Base-by-base conservation (phyloP, 2,329 filamentous ascomycete species). In the Hypocreales sp. region DNA sequence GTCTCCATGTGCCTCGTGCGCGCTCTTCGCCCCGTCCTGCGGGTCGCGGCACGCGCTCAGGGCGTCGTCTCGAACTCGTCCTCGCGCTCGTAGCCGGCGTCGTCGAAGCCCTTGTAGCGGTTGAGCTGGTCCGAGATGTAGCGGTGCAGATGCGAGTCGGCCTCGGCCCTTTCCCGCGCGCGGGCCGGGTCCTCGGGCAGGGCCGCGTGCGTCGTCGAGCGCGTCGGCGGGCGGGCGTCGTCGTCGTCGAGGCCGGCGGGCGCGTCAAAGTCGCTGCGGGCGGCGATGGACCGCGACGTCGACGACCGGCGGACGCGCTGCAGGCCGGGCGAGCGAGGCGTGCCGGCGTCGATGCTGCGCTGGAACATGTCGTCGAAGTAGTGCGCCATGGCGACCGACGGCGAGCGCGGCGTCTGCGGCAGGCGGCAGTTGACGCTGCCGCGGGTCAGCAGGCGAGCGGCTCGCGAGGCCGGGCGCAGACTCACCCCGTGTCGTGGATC, bases 401-500 rank as follows among this genome's bases (percentile, higher is more conserved):
- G 86, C 4, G 84, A 92, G 26, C 84, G 79, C 10, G 90, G 90
- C 1, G 90, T 95, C 45, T 94, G 83, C 2, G 87, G 86, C 10
- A 93, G 72, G 43, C 86, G 81, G 50, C 86, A 93, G 48, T 74
- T 90, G 46, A 92, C 67, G 39, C 81, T 87, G 22, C 3, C 5
- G 10, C n/a, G 5, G 11, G 32, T 36, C 15, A 36, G 29, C 8
- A 12, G 13, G 5, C 17, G 11, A 3, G 4, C 14, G 8, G 4
- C 13, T 24, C 18, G n/a, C n/a, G n/a, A n/a, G n/a, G n/a, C n/a
- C n/a, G n/a, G n/a, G n/a, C n/a, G n/a, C n/a, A n/a, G 13, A 57
- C 76, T 60, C 74, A 90, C 81, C 86, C 87, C 40, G 87, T 94
- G 46, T 95, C 90, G 42, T 95, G 87, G 33, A 95, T 95, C 72